These are phyloP conservation scores for Macaranga tanarius DNA, from an alignment of 441 rosid species.

Conservation along the genomic window DNA sequence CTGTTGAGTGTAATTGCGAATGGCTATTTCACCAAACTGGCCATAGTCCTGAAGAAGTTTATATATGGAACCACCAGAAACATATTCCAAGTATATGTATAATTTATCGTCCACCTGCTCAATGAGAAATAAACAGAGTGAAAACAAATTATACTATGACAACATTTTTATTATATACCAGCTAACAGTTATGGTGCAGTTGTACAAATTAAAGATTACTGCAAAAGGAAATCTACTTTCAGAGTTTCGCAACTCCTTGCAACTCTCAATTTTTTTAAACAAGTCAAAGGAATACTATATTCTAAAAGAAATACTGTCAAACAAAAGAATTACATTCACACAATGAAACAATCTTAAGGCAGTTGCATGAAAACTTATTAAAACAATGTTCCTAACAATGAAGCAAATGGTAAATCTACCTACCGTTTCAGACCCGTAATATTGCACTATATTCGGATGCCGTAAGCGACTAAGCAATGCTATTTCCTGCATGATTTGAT, in stretches of 20 bases:
- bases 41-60: constrained; percentile 97
- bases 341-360: neutral
- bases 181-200: neutral
- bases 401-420: constrained; percentile 16
- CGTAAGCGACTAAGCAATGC: constrained; percentile 62
- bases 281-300: neutral
- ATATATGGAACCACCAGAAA: constrained; percentile 97
- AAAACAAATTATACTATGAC: neutral
- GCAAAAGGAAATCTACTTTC: neutral
- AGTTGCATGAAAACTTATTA: neutral
- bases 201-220: neutral
- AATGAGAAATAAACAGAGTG: constrained; percentile 9
- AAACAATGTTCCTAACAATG: constrained; percentile 4
- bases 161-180: neutral
- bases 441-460: constrained; percentile 93
- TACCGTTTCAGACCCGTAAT: constrained; percentile 94
- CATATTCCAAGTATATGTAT: constrained; percentile 93
- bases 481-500: constrained; percentile 58
- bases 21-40: constrained; percentile 74
- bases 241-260: neutral
- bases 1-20: constrained; percentile 93
- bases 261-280: neutral
- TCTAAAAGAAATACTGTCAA: too few relatives aligned
- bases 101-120: constrained; percentile 80
- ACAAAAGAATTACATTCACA: neutral